Base-by-base conservation (phyloP, 805 yeast species). In the Wickerhamiella lipophila region DNA sequence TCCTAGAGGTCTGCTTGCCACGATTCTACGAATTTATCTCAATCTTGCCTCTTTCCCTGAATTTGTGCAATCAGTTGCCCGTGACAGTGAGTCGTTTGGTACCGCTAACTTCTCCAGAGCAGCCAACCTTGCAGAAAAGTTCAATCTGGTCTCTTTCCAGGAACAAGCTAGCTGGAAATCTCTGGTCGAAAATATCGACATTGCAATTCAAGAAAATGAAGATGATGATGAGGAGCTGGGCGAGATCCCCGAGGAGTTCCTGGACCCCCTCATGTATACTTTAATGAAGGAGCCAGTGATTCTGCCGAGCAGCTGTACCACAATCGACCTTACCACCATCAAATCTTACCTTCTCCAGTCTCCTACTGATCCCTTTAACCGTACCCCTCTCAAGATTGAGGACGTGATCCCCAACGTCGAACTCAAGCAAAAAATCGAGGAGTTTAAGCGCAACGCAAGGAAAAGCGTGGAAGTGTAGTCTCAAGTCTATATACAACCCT, bases 201-300 rank as follows among this genome's bases (percentile, higher is more conserved):
- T 29, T 15, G 61, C 61, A 8, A 57, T 58, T 47, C 60, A 58
- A 47, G 64, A 63, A 39, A 89, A 83, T 52, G 94, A 82, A 56
- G 83, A 78, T 53, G 94, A 85, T 60, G 96, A 89, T 54, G 60
- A 77, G 53, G 96, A 86, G 61, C 71, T 85, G 56, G 96, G 95
- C 22, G 98, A 92, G 47, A 75, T 84, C 15, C 99, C 99, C 0
- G 98, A 92, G 62, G 97, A 92, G 63, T 92, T 81, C 61, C 74
- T 92, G 57, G 99, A 92, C 69, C 99, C 99, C 12, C 75, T 92
- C 58, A 89, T 92, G 97, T 92, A 73, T 64, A 84, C 96, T 1
- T 62, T 92, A 44, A 92, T 92, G 98, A 83, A 79, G 56, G 94
- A 92, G 62, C 99, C 99, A 0, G 98, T 92, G 3, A 81, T 75